These are phyloP conservation scores for Coemansia sp. DNA, from an alignment of 192 early-diverging fungal species.

Conservation along the genomic window DNA sequence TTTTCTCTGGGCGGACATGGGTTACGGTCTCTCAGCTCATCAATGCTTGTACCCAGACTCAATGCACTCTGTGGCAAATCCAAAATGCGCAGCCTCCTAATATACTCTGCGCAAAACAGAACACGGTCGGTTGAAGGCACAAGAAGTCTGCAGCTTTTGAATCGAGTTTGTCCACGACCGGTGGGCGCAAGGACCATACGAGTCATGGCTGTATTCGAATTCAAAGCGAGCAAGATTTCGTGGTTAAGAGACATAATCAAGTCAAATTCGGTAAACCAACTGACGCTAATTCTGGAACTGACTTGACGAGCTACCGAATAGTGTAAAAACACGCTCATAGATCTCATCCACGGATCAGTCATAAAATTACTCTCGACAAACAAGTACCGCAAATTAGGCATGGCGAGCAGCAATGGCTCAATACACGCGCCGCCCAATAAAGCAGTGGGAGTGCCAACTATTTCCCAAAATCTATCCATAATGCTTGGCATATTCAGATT, in stretches of 20 bases:
- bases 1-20: too few species aligned
- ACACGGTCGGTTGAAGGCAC: neutral
- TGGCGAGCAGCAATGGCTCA: neutral
- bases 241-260: too few species aligned
- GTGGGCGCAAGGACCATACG: too few species aligned
- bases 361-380: neutral
- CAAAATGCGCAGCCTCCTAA: neutral
- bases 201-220: too few species aligned
- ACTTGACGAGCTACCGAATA: neutral
- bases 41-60: too few species aligned
- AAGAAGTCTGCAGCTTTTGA: too few species aligned
- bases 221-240: too few species aligned
- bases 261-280: too few species aligned
- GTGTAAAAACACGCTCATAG: neutral
- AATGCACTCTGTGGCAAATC: neutral
- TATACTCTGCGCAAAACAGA: neutral
- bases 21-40: too few species aligned
- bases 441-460: neutral
- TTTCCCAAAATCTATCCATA: neutral
- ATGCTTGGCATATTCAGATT: neutral
- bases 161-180: neutral
- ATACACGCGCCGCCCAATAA: neutral
- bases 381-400: neutral
- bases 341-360: neutral
- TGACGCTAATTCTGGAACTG: neutral